Evolutionary conservation across 345 rosid species (phyloP).

Genomic region (Cochlearia excelsa): DNA sequence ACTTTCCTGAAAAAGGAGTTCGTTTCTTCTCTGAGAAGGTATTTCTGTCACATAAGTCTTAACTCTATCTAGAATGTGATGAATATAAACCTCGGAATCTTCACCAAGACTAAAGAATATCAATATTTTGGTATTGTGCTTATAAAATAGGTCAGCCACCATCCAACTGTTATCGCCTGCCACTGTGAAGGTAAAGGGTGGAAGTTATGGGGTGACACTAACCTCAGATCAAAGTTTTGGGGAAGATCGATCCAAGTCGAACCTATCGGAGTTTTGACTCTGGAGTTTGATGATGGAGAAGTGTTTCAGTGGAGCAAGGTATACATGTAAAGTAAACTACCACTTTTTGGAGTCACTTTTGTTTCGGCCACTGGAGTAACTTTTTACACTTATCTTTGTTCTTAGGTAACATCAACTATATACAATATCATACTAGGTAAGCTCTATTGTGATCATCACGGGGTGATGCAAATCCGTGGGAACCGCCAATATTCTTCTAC

Average conservation of each 20-base stretch:
- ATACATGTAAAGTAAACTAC: background rate
- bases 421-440: constrained; percentile 92
- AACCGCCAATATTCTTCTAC: constrained; percentile 79
- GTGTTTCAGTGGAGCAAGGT: constrained; percentile 98
- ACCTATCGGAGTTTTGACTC: constrained; percentile 77
- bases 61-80: constrained; percentile 7
- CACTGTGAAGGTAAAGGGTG: constrained; percentile 98
- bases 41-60: constrained; percentile 13
- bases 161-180: constrained; percentile 94
- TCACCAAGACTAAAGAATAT: constrained; percentile 3
- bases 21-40: constrained; percentile 99
- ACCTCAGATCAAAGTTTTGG: constrained; percentile 91
- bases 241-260: constrained; percentile 98
- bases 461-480: constrained; percentile 78
- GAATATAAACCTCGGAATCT: constrained; percentile 3
- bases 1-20: constrained; percentile 83
- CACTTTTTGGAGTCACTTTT: background rate
- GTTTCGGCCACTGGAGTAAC: constrained; percentile 22
- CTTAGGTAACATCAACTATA: constrained; percentile 84
- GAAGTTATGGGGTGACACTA: constrained; percentile 97
- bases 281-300: constrained; percentile 98
- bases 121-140: constrained; percentile 17
- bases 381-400: constrained; percentile 23
- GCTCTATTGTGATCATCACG: constrained; percentile 90
- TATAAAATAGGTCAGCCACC: constrained; percentile 86